Conservation (phyloP, 345 rosid species). For the Bruguiera gymnorhiza region DNA sequence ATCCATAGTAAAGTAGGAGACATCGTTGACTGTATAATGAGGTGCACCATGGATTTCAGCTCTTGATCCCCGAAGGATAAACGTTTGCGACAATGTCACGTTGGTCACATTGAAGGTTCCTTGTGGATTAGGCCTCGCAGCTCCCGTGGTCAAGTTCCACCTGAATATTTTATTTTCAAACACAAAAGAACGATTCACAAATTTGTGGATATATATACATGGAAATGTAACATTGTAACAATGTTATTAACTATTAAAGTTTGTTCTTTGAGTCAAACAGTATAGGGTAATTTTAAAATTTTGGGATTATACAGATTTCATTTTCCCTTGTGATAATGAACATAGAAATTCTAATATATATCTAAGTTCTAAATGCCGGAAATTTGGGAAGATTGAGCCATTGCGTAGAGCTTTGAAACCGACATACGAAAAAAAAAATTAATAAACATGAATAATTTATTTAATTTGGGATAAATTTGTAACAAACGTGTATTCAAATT, state of each 20-base stretch:
- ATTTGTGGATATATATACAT: too few species aligned
- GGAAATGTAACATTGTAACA: too few species aligned
- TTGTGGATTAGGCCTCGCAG: constrained; percentile 66
- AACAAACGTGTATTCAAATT: too few species aligned
- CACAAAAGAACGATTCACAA: background rate
- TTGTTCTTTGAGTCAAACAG: too few species aligned
- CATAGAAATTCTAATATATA: too few species aligned
- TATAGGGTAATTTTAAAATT: too few species aligned
- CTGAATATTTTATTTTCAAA: constrained; percentile 14
- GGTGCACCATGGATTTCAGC: constrained; percentile 18
- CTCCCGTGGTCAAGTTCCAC: constrained; percentile 61
- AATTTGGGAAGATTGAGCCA: too few species aligned
- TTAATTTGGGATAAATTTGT: background rate
- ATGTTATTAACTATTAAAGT: too few species aligned
- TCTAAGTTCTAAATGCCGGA: too few species aligned
- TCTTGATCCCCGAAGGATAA: constrained; percentile 30
- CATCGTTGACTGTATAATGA: constrained; percentile 35
- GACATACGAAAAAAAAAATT: background rate
- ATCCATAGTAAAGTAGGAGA: constrained; percentile 32
- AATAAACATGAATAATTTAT: background rate
- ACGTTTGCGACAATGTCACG: constrained; percentile 41
- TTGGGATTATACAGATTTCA: too few species aligned
- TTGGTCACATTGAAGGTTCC: constrained; percentile 56
- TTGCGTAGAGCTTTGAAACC: too few species aligned
- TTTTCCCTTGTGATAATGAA: too few species aligned